Evolutionary conservation across 1,284 basidiomycete species (phyloP), one percentile per base, ranked within the genome.

Genomic region (Fomitopsis betulina): DNA sequence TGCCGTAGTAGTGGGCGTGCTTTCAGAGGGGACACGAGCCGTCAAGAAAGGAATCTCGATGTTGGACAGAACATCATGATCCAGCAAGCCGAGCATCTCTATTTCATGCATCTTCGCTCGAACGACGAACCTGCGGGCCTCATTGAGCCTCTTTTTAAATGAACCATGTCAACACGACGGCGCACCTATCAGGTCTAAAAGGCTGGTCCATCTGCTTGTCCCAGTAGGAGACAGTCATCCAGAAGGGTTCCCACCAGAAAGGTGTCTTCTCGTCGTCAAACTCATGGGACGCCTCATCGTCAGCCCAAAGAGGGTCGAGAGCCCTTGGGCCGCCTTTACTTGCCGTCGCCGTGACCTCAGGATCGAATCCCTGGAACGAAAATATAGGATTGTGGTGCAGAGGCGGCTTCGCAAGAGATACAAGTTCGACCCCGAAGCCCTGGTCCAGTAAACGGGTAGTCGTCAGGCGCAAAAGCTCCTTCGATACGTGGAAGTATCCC

Each of bases 401-500:
- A 1, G 97, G 97, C 61, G 92, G 91, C 72, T 98, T 98, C 38
- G 93, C 88, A 39, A 99, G 80, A 47, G 90, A 92, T 53, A 99
- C 87, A 23, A 98, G 82, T 68, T 98, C 94, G 6, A 98, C 75
- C 0, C 89, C 87, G 62, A 96, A 89, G 0, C 97, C 97, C 71
- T 96, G 95, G 68, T 97, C 95, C 40, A 97, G 83, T 82, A 98
- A 87, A n/a, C 97, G 84, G 54, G 94, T 94, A 0, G 96, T 98
- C 0, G 96, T 98, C 62, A 98, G 75, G 5, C 96, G 86, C 8
- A 99, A 79, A 1, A 98, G 82, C 61, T 87, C 85, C 72, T 98
- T 98, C 62, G 91, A 89, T 2, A 98, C 97, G 23, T 90, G 86
- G 70, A 95, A 99, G 71, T 94, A 94, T 1, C 94, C 95, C 2